Base-by-base conservation (phyloP, 2,329 filamentous ascomycete genomes). In the Claviceps purpurea region DNA sequence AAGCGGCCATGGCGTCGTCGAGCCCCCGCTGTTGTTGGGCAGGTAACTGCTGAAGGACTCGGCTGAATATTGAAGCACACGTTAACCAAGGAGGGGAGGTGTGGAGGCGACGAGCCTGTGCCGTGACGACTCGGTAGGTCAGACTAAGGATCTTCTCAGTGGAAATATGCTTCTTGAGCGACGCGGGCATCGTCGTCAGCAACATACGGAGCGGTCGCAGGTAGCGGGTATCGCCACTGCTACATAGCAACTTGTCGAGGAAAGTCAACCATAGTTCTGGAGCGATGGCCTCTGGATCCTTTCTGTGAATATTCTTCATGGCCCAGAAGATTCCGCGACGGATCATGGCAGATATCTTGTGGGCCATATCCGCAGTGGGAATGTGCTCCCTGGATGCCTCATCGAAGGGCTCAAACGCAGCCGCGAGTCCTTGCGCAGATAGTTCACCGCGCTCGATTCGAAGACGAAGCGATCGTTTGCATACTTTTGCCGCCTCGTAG, bases 341-440 rank as follows among this genome's bases (percentile, higher is more conserved):
- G 47, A 61, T 55, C 45, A 54, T 57, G 47, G 56, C 54, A 30
- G 53, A 24, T 3, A 58, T 50, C 22, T 53, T 54, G 44, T 58
- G 46, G 8, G 51, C 58, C 37, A 52, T 54, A 11, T 49, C 45
- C 2, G 47, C 44, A n/a, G 50, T 45, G 14, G 54, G 49, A 2
- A 61, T 54, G 16, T 50, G 56, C 41, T 44, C 52, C 18, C 47
- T 55, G 3, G 54, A 52, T 14, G 47, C 38, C 37, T 40, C n/a
- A 46, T 61, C 59, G 14, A 61, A 50, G 1, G 60, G 59, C 2
- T 60, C 57, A 42, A 61, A 34, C 5, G 54, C 50, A 24, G 50
- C 45, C 11, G 50, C 20, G 13, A 61, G 24, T 22, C 22, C 47
- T n/a, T 57, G 50, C 14, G 49, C 44, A 26, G 56, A 54, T 8